Base-by-base conservation (phyloP, 2,329 filamentous ascomycete genomes). In the Neofusicoccum umdonicola region DNA sequence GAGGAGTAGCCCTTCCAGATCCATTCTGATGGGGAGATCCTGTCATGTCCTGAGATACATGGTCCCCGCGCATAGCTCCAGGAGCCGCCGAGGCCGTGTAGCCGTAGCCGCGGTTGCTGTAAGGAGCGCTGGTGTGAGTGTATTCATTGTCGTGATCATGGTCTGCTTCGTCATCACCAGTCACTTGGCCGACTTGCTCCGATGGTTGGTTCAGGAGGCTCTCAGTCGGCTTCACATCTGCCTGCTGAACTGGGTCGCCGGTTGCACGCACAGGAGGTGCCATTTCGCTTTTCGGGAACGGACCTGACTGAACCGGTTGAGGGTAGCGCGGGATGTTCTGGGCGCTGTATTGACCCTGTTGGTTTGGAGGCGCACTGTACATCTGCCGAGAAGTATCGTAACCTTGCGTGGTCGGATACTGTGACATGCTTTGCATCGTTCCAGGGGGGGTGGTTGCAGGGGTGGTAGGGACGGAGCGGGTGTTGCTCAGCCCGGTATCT, bases 371-470 rank as follows among this genome's bases (percentile, higher is more conserved):
- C 0, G 86, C 85, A 65, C 88, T 91, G 76, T 97, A 97, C 79
- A 95, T 88, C 52, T 88, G 87, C 67, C 94, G 88, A 9, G 90
- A 88, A 71, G 79, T 86, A 73, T 96, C 92, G 72, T 96, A 97
- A 51, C 83, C 81, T 77, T 88, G 91, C 65, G 82, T 87, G 70
- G 80, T 85, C 60, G 88, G 89, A 76, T 97, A 97, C 3, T 88
- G 81, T 70, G 90, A 90, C 84, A 97, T 92, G 72, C 85, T 88
- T 70, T 92, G 90, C 67, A 96, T 84, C 34, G 84, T 86, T 27
- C 91, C 92, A 0, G 94, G 94, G 12, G 94, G 93, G 0, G 94
- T 96, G 5, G 92, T 94, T 31, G 92, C 92, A 66, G 92, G 92
- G n/a, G 92, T 96, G 9, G 90, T 92, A 63, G 92, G 93, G 84